phyloP scores from a whole-genome alignment of 1,139 yeast genomes.

The Petasospora fabianii region DNA sequence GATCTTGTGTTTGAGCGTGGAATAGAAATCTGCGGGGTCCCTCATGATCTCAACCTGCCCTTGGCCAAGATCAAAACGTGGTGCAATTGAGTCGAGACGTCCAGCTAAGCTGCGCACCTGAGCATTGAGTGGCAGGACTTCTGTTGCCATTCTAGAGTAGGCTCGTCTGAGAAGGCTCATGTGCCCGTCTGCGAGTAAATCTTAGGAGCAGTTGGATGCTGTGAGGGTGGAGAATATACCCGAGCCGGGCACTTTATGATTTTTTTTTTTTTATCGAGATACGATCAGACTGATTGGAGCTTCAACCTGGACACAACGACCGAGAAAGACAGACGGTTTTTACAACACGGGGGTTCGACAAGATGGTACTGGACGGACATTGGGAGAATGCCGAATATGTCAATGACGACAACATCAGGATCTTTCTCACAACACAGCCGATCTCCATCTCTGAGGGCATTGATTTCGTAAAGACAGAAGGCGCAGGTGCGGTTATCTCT shows the following conservation, averaged over 20 bases:
- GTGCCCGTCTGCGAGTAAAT: too few species aligned
- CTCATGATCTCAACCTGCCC: slow-evolving; percentile 62
- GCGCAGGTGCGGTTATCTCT: slow-evolving; percentile 44
- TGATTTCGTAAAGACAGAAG: slow-evolving; percentile 30
- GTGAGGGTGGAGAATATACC: background rate
- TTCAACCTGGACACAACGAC: too few species aligned
- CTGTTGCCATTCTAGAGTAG: slow-evolving; percentile 10
- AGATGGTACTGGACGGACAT: slow-evolving; percentile 5
- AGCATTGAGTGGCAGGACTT: slow-evolving; percentile 36
- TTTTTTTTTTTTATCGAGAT: background rate
- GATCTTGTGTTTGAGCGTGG: slow-evolving; percentile 54
- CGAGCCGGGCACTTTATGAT: too few species aligned
- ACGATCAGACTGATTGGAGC: too few species aligned
- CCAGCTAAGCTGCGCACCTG: slow-evolving; percentile 45
- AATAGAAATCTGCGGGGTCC: slow-evolving; percentile 69
- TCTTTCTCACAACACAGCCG: slow-evolving; percentile 52
- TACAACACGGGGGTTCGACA: too few species aligned
- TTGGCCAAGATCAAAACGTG: slow-evolving; percentile 59
- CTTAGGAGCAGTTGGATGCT: background rate
- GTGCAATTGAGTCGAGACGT: slow-evolving; percentile 64
- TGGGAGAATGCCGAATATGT: slow-evolving; percentile 49
- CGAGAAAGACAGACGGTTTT: too few species aligned
- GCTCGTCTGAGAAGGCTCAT: slow-evolving; percentile 10
- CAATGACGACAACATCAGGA: slow-evolving; percentile 77
- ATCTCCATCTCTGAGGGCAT: slow-evolving; percentile 85